phyloP scores from a whole-genome alignment of 768 basidiomycete species.

The Lentinula sp. region DNA sequence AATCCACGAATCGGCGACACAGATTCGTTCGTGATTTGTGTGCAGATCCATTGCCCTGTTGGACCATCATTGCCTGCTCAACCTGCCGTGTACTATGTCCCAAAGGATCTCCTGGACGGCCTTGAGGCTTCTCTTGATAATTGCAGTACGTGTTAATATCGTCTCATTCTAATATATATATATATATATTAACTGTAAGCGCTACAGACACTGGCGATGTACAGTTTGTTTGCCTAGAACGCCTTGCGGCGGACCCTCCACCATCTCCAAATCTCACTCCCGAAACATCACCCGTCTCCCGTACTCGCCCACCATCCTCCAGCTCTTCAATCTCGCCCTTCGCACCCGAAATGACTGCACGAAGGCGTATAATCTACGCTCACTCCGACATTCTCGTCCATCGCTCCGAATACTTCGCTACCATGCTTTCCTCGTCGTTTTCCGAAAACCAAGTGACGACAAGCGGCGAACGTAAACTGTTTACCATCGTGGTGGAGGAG shows the following conservation, averaged over 20 bases:
- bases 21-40: conserved; percentile 67
- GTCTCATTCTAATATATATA: neutral
- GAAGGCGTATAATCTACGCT: conserved; percentile 72
- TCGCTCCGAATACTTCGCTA: conserved; percentile 75
- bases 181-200: neutral
- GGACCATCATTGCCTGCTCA: conserved; percentile 55
- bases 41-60: conserved; percentile 60
- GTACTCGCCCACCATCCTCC: conserved; percentile 28
- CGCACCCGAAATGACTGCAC: conserved; percentile 41
- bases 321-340: conserved; percentile 31
- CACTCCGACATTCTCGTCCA: conserved; percentile 71
- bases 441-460: conserved; percentile 37
- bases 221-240: conserved; percentile 67
- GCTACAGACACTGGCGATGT: conserved; percentile 66
- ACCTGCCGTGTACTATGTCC: conserved; percentile 59
- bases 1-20: conserved; percentile 51
- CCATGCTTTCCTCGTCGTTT: conserved; percentile 68
- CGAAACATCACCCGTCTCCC: conserved; percentile 13
- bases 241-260: conserved; percentile 22
- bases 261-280: conserved; percentile 16
- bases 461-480: conserved; percentile 48
- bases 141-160: conserved; percentile 37
- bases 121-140: conserved; percentile 71
- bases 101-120: conserved; percentile 60
- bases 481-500: conserved; percentile 70